Base-by-base conservation (phyloP, 176 grass and related monocot species). In the Carex myosuroides region DNA sequence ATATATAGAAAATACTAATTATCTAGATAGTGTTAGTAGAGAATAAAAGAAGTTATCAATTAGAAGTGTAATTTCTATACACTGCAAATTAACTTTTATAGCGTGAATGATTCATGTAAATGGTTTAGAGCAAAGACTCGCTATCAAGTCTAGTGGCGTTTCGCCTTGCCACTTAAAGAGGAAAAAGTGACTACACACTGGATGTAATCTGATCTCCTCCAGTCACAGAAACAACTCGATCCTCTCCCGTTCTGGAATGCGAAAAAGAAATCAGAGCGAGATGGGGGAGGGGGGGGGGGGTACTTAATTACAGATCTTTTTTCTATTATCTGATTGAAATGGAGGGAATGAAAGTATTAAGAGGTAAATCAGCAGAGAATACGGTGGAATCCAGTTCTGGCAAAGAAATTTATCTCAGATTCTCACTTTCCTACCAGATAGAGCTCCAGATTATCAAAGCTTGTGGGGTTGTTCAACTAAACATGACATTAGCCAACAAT, bases 1-100 rank as follows among this genome's bases (percentile, higher is more conserved):
- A 29, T 60, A 73, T 74, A 53, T 20, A 52, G n/a, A 21, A 48
- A 22, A 4, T 85, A 54, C 21, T 63, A 85, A 42, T 61, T 30
- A 64, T 85, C 16, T 42, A 57, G 50, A 42, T 52, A 82, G 24
- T 82, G 60, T 26, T 30, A 44, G 8, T 72, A 50, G 41, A 50
- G 72, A 46, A 62, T 82, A 57, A 86, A 86, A 42, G 84, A 80
- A 70, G 84, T 86, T 29, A 79, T 50, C 70, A 80, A 86, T 21
- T 86, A 86, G 77, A 56, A 86, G 29, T 70, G 73, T 80, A 71
- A 63, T 55, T 86, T 80, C 84, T 65, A 64, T 80, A 80, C 35
- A 64, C 5, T 79, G 74, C 56, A 79, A 86, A 80, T 42, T 42
- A 42, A 50, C 46, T 60, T 69, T 79, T 82, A 32, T 53, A 12